Base-by-base conservation (phyloP, 2,329 filamentous ascomycete species). In the Alternaria brassicicola region DNA sequence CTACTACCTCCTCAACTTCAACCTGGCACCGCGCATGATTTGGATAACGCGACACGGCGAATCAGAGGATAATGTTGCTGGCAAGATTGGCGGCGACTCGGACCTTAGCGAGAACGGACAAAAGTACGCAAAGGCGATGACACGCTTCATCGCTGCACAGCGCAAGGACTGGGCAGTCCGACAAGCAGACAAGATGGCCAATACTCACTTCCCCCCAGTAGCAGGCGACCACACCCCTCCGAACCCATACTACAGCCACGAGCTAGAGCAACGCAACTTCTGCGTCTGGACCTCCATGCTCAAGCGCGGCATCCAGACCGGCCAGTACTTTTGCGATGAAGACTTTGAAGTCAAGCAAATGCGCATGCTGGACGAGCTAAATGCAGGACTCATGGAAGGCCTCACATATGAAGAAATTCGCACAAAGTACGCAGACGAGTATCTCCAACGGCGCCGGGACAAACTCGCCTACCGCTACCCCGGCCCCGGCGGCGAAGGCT, bases 251-350 rank as follows among this genome's bases (percentile, higher is more conserved):
- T 89, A 89, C 67, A 78, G 79, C 52, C 69, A 65, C 41, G 76
- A 78, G 13, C 61, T 65, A 19, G 78, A 79, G 26, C 85, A 91
- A 71, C 96, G 97, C 81, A 92, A 92, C 74, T 98, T 97, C 75
- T 99, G 95, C 76, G 92, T 99, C 15, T 99, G 95, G 95, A 97
- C 94, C 0, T 96, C 92, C 2, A 98, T 98, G 94, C 86, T 99
- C 63, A 89, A 91, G 74, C 90, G 95, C 64, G 93, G 91, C 59
- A 89, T 95, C 49, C 88, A 97, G 73, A 96, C 93, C 0, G 93
- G 90, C 0, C 88, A 95, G 64, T 90, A 90, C 76, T 99, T 98
- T 76, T 91, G 96, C 66, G 95, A 98, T 64, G 94, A 98, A 21
- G 92, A 97, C 52, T 78, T 94, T 75, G 95, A 98, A 66, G 89